Percentiles rank a stretch among this genome's conserved stretches.
Conservation (phyloP, 73 alveolate species). For the Uronychia setigera region DNA sequence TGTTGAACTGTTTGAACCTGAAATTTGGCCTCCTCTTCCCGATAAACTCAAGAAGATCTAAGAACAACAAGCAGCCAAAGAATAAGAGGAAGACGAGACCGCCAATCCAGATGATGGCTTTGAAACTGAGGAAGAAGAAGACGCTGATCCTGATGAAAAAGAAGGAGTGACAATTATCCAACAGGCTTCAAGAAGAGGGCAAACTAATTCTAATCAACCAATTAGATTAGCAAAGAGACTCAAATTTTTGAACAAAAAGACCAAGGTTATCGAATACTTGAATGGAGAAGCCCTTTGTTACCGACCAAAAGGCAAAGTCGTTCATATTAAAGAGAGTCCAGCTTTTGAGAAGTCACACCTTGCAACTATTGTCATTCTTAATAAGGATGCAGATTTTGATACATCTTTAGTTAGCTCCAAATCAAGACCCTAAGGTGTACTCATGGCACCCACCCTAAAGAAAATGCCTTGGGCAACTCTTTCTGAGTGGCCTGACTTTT, state of each 20-base stretch:
- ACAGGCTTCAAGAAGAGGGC: neutral
- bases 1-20: constrained; percentile 13
- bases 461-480: constrained; percentile 45
- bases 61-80: constrained; percentile 7
- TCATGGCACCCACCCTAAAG: constrained; percentile 28
- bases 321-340: constrained; percentile 17
- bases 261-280: constrained; percentile 16
- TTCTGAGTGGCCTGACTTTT: constrained; percentile 19
- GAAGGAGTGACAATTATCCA: neutral
- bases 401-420: neutral
- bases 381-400: neutral
- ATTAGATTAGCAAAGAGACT: constrained; percentile 1
- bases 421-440: neutral
- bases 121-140: neutral
- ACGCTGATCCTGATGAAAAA: constrained; percentile 4
- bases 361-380: constrained; percentile 11
- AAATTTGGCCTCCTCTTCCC: constrained; percentile 1
- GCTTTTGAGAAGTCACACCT: constrained; percentile 35
- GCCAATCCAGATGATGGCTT: constrained; percentile 4
- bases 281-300: constrained; percentile 31
- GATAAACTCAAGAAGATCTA: neutral
- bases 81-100: constrained; percentile 21
- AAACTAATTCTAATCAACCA: neutral
- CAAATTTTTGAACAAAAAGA: neutral
- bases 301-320: constrained; percentile 45